A percentile compares a stretch with the other conserved stretches of the same genome.
Evolutionary conservation across 2,329 filamentous ascomycete genomes (phyloP).

Genomic region (Tolypocladium ophioglossoides): DNA sequence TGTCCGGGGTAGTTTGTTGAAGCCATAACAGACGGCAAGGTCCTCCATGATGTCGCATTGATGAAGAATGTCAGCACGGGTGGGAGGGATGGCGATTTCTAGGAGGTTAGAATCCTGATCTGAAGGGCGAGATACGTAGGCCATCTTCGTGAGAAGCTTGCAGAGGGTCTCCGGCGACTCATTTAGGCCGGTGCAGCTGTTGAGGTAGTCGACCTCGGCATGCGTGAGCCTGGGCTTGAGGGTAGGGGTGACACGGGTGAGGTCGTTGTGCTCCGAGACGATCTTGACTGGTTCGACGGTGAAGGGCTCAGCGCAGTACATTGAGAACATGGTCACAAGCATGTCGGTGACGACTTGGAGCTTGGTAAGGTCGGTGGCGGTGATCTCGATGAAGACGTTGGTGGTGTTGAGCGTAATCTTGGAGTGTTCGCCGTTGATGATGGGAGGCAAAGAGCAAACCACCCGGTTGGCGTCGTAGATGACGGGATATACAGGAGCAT

Average conservation of each 20-base stretch:
- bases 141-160: constrained; percentile 79
- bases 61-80: constrained; percentile 88
- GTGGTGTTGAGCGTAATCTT: constrained; percentile 88
- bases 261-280: constrained; percentile 79
- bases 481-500: constrained; percentile 88
- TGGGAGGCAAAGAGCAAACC: constrained; percentile 89
- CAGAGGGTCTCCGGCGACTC: constrained; percentile 67
- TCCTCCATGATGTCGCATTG: constrained; percentile 99
- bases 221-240: constrained; percentile 66
- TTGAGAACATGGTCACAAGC: constrained; percentile 93
- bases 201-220: constrained; percentile 88
- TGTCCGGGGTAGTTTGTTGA: constrained; percentile 85
- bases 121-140: constrained; percentile 70
- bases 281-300: constrained; percentile 91
- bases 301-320: constrained; percentile 80
- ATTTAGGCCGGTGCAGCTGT: constrained; percentile 76
- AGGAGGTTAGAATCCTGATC: constrained; percentile 57
- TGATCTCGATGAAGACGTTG: constrained; percentile 96
- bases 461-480: constrained; percentile 82
- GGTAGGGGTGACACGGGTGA: constrained; percentile 72
- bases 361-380: constrained; percentile 91
- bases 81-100: constrained; percentile 76
- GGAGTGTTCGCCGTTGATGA: constrained; percentile 95
- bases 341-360: constrained; percentile 93
- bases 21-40: constrained; percentile 90